Percentiles rank a stretch among this genome's conserved stretches.
Conservation (phyloP, 2,329 filamentous ascomycete genomes). For the Penicillium sp. region DNA sequence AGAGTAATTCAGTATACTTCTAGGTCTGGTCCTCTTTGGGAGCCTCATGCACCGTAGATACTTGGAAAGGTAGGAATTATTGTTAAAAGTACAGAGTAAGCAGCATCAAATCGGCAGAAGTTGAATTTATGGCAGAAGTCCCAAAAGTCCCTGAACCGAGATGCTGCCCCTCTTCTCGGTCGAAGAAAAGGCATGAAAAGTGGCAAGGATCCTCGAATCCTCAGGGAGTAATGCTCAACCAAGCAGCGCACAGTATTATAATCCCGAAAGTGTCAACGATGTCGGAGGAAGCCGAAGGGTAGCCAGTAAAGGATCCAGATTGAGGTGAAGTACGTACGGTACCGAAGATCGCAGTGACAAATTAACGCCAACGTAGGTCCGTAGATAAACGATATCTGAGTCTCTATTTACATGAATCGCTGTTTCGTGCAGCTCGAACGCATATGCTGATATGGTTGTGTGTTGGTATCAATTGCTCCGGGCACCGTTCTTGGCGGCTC, state of each 20-base stretch:
- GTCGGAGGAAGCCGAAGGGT: constrained; percentile 6
- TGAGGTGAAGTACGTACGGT: constrained; percentile 12
- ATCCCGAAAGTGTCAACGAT: not conserved
- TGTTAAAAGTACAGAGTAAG: not conserved
- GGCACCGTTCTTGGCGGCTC: constrained; percentile 79
- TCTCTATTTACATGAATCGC: constrained; percentile 47
- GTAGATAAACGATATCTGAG: constrained; percentile 41
- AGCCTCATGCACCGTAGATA: not conserved
- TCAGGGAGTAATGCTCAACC: not conserved
- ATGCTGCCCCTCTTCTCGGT: not conserved
- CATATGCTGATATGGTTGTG: constrained; percentile 27
- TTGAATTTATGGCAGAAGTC: not conserved
- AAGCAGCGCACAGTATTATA: not conserved
- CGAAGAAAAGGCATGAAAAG: not conserved
- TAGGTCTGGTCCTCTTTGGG: not conserved
- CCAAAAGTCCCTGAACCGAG: not conserved
- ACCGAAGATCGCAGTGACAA: constrained; percentile 22
- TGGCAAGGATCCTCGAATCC: not conserved
- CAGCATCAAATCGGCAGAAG: not conserved
- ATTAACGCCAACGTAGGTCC: constrained; percentile 43
- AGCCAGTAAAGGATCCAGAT: not conserved
- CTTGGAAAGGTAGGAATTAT: not conserved
- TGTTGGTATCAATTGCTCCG: constrained; percentile 73
- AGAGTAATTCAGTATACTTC: not conserved
- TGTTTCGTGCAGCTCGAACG: constrained; percentile 34